These are phyloP conservation scores for Aspergillus uvarum DNA, from an alignment of 2,329 filamentous ascomycete genomes.

Conservation along the genomic window DNA sequence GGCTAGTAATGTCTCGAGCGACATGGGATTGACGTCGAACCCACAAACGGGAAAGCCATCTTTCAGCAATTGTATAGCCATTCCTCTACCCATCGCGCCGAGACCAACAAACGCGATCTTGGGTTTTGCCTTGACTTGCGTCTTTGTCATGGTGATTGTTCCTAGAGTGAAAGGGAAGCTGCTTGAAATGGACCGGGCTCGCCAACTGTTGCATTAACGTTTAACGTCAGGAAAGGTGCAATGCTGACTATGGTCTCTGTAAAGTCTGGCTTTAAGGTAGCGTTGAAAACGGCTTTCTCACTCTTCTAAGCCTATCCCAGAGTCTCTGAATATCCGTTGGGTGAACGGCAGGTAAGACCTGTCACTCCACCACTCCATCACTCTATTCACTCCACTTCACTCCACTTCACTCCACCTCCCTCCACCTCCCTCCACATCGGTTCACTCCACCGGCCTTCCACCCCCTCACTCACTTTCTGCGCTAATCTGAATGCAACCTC, in stretches of 20 bases:
- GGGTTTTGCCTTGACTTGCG: neutral
- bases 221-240: neutral
- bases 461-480: neutral
- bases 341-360: neutral
- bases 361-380: neutral
- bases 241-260: neutral
- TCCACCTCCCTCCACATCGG: too few species aligned
- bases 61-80: neutral
- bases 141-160: neutral
- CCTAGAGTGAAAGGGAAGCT: neutral
- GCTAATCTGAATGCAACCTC: neutral
- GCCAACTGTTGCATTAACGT: neutral
- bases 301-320: neutral
- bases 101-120: constrained; percentile 1
- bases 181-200: neutral
- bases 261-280: neutral
- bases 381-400: neutral
- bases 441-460: neutral
- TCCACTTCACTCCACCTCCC: neutral
- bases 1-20: neutral
- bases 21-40: neutral
- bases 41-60: neutral
- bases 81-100: neutral
- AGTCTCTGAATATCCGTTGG: neutral
- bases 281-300: neutral